phyloP scores from a whole-genome alignment of 2,329 filamentous ascomycete genomes.

The Epichloe elymi region DNA sequence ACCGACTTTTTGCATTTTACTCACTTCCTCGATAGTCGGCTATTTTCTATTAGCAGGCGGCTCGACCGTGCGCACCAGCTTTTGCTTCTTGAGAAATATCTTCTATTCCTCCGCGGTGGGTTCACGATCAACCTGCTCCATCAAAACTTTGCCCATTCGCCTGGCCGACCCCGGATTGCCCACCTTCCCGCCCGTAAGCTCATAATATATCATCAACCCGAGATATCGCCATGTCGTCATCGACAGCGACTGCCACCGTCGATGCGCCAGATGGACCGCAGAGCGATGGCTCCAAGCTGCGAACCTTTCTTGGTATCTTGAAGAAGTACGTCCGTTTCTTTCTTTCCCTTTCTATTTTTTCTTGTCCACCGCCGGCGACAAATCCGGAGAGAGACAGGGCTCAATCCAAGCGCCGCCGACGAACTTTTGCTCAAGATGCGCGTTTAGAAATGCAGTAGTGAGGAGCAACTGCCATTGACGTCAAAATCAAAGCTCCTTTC shows the following conservation, averaged over 20 bases:
- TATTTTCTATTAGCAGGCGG: neutral
- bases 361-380: neutral
- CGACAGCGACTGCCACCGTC: constrained; percentile 19
- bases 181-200: neutral
- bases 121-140: neutral
- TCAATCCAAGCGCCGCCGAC: neutral
- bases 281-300: constrained; percentile 79
- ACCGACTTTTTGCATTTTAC: neutral
- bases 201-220: neutral
- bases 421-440: neutral
- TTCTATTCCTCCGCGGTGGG: neutral
- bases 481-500: neutral
- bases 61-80: neutral
- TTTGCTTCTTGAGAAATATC: neutral
- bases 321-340: constrained; percentile 54
- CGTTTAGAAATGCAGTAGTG: neutral
- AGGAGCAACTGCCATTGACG: neutral
- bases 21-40: neutral
- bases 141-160: neutral
- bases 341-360: neutral
- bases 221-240: constrained; percentile 23
- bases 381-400: neutral
- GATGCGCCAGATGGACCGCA: constrained; percentile 31
- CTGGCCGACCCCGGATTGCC: neutral
- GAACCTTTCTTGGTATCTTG: constrained; percentile 76